Conservation (phyloP, 768 basidiomycete species). For the Mycena venus region DNA sequence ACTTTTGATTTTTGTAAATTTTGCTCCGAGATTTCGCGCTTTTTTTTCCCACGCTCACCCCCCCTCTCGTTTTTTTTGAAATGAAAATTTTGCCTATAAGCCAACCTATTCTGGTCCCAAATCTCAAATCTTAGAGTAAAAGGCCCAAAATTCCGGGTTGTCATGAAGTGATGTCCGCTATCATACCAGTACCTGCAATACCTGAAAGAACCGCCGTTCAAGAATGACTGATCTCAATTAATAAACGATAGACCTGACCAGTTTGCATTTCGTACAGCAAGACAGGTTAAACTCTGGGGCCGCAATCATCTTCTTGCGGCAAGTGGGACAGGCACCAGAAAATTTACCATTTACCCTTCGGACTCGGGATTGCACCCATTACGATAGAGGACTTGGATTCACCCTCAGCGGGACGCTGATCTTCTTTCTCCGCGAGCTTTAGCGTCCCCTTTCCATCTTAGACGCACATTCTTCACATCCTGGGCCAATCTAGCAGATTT, state of each 20-base stretch:
- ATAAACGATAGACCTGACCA: not conserved
- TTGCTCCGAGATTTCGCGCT: too few relatives aligned
- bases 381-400: not conserved
- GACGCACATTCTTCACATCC: not conserved
- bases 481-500: not conserved
- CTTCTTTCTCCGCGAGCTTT: not conserved
- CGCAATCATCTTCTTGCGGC: not conserved
- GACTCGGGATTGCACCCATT: not conserved
- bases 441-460: not conserved
- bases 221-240: not conserved
- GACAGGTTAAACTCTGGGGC: not conserved
- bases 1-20: too few relatives aligned
- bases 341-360: not conserved
- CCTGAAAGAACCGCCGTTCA: not conserved
- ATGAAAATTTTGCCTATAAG: too few relatives aligned
- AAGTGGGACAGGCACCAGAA: not conserved
- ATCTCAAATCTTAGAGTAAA: too few relatives aligned
- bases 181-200: not conserved
- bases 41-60: too few relatives aligned
- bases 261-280: not conserved
- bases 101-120: too few relatives aligned
- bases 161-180: fast-evolving
- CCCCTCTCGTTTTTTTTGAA: too few relatives aligned
- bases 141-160: too few relatives aligned
- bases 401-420: not conserved